phyloP scores from a whole-genome alignment of 768 basidiomycete species.

The Myochromella boudieri region DNA sequence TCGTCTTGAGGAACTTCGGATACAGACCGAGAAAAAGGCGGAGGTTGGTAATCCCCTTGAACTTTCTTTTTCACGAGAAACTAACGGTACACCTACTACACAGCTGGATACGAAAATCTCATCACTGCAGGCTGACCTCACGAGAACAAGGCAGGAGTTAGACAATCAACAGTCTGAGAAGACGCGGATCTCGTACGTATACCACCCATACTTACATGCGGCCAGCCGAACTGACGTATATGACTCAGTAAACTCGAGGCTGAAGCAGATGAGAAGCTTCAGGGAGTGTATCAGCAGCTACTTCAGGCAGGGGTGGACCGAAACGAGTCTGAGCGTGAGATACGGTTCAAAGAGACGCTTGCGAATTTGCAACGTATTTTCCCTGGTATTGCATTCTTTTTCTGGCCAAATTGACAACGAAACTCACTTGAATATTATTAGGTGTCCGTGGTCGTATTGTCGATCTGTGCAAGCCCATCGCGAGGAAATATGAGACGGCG shows the following conservation, averaged over 20 bases:
- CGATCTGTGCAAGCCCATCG: slow-evolving; percentile 93
- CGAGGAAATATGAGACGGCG: slow-evolving; percentile 88
- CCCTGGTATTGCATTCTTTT: slow-evolving; percentile 54
- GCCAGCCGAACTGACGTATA: background rate
- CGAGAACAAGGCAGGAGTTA: slow-evolving; percentile 68
- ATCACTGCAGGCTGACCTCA: slow-evolving; percentile 59
- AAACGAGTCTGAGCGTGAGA: slow-evolving; percentile 83
- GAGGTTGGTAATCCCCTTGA: slow-evolving; percentile 50
- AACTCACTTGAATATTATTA: slow-evolving; percentile 25
- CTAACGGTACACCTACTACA: background rate
- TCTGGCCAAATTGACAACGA: background rate
- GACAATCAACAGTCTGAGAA: slow-evolving; percentile 87
- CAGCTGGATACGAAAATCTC: slow-evolving; percentile 65
- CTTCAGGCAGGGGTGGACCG: slow-evolving; percentile 89
- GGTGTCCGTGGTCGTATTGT: slow-evolving; percentile 92
- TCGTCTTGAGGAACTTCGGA: slow-evolving; percentile 51
- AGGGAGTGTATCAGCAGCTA: slow-evolving; percentile 78
- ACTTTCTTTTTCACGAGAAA: background rate
- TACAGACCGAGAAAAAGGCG: slow-evolving; percentile 48
- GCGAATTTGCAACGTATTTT: slow-evolving; percentile 84
- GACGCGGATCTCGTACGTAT: slow-evolving; percentile 68
- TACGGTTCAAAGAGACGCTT: slow-evolving; percentile 82
- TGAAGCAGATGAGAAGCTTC: slow-evolving; percentile 90
- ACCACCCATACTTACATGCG: background rate
- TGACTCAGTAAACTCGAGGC: slow-evolving; percentile 78